A percentile compares a stretch with the other conserved stretches of the same genome.
Conservation (phyloP, 2,329 filamentous ascomycete genomes). For the Simplicillium sp. region DNA sequence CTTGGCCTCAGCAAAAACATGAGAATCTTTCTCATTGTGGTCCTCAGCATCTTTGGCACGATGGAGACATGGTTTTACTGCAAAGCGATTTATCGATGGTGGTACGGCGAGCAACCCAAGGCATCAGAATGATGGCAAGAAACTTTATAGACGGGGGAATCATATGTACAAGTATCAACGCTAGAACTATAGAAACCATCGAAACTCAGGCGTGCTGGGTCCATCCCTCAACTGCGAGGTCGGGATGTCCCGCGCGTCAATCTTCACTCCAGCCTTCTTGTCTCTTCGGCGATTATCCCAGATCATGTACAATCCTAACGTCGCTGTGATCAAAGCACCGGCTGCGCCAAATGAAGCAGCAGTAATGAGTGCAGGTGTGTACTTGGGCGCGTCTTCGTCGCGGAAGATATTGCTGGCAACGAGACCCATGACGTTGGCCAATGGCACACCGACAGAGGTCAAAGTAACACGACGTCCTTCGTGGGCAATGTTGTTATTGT, state of each 20-base stretch:
- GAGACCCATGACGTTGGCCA: slow-evolving; percentile 69
- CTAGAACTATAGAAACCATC: slow-evolving; percentile 34
- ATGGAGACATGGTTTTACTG: slow-evolving; percentile 23
- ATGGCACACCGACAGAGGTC: slow-evolving; percentile 62
- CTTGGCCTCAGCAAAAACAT: slow-evolving; percentile 18
- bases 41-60: slow-evolving; percentile 19
- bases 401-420: slow-evolving; percentile 62
- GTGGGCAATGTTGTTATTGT: slow-evolving; percentile 76
- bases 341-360: slow-evolving; percentile 55
- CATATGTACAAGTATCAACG: background rate
- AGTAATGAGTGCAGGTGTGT: slow-evolving; percentile 55
- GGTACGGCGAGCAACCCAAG: slow-evolving; percentile 8
- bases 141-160: background rate
- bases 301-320: slow-evolving; percentile 53
- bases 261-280: slow-evolving; percentile 35
- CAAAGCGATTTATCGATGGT: slow-evolving; percentile 18
- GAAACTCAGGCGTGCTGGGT: slow-evolving; percentile 33
- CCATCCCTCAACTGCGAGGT: slow-evolving; percentile 40
- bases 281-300: slow-evolving; percentile 44
- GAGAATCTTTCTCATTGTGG: slow-evolving; percentile 13
- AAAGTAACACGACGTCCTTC: slow-evolving; percentile 63
- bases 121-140: background rate
- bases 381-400: slow-evolving; percentile 54
- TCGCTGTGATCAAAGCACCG: slow-evolving; percentile 44
- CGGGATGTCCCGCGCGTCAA: slow-evolving; percentile 35